phyloP scores from a whole-genome alignment of 768 basidiomycete genomes.

The Tephrocybe sp. region DNA sequence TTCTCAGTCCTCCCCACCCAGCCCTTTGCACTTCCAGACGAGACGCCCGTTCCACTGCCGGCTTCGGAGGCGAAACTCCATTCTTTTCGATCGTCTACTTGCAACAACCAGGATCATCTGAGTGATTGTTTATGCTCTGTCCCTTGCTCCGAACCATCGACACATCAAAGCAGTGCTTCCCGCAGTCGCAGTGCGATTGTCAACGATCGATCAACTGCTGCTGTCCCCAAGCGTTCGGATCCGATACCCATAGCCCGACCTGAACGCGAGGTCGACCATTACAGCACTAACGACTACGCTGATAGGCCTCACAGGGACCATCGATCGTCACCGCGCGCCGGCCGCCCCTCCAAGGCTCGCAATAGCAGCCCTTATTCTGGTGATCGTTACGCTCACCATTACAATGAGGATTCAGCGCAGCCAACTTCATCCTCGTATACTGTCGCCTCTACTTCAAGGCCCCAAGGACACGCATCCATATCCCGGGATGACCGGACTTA shows the following conservation, averaged over 20 bases:
- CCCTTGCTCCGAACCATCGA: slow-evolving; percentile 3
- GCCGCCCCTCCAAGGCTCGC: slow-evolving; percentile 5
- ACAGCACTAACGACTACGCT: slow-evolving; percentile 7
- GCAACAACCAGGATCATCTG: slow-evolving; percentile 23
- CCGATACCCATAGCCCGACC: slow-evolving; percentile 8
- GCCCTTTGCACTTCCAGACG: slow-evolving; percentile 35
- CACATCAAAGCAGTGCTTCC: slow-evolving; percentile 8
- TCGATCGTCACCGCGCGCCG: slow-evolving; percentile 30
- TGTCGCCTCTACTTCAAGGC: slow-evolving; percentile 1
- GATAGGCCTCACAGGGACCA: slow-evolving; percentile 1
- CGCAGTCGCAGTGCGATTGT: slow-evolving; percentile 9
- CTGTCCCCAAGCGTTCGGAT: background rate
- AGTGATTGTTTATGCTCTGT: slow-evolving; percentile 17
- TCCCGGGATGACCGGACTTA: too few relatives aligned
- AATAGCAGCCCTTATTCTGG: slow-evolving; percentile 19
- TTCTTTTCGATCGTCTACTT: slow-evolving; percentile 13
- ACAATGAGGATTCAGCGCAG: background rate
- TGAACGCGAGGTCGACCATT: slow-evolving; percentile 2
- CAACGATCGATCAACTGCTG: background rate
- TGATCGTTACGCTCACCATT: background rate
- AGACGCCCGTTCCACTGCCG: slow-evolving; percentile 17
- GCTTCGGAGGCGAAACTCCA: slow-evolving; percentile 8
- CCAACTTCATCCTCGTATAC: background rate
- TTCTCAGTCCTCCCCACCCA: slow-evolving; percentile 28
- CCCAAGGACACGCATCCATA: background rate